phyloP scores from a whole-genome alignment of 176 grass and related monocot genomes.

The Oryza meyeriana region DNA sequence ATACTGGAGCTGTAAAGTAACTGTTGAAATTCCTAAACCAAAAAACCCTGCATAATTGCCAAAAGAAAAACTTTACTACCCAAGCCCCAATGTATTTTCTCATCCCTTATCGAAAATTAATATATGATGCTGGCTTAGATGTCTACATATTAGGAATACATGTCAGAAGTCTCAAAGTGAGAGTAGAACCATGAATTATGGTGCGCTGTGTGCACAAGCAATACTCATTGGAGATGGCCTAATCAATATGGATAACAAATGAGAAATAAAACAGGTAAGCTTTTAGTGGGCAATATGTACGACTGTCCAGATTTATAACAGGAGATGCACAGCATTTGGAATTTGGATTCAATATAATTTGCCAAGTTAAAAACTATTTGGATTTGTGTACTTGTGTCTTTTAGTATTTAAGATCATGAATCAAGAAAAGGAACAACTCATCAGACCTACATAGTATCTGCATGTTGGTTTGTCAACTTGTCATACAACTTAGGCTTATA shows the following conservation, averaged over 20 bases:
- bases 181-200: neutral
- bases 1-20: neutral
- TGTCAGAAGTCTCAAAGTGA: neutral
- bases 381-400: neutral
- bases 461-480: neutral
- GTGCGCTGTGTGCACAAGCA: neutral
- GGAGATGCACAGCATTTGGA: neutral
- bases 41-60: neutral
- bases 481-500: neutral
- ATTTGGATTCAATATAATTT: neutral
- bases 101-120: neutral
- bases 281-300: neutral
- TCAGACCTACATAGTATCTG: neutral
- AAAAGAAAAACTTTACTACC: neutral
- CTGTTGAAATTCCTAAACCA: neutral
- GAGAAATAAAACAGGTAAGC: neutral
- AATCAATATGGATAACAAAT: neutral
- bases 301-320: neutral
- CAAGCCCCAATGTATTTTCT: neutral
- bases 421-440: neutral
- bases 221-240: neutral
- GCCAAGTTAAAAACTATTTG: too few relatives aligned
- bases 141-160: neutral
- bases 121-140: neutral
- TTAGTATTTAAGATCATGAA: neutral